Conservation (phyloP, 2,329 filamentous ascomycete genomes). For the Penicillium sp. region DNA sequence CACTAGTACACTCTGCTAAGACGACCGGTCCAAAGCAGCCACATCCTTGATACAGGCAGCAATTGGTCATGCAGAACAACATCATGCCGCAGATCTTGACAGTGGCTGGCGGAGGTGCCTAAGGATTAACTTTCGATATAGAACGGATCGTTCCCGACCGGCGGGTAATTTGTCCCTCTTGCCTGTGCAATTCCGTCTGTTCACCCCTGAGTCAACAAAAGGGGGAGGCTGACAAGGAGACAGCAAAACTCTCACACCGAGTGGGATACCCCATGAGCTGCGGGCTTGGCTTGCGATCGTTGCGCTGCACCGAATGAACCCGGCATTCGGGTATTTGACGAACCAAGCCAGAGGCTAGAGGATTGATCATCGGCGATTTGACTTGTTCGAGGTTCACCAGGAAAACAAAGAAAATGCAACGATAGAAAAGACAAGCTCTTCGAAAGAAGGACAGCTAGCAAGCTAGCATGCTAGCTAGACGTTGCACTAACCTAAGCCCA, state of each 20-base stretch:
- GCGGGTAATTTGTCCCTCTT: neutral
- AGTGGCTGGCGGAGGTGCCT: slow-evolving; percentile 2
- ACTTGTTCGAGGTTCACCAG: neutral
- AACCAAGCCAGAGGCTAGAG: neutral
- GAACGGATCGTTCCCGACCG: neutral
- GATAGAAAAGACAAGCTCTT: neutral
- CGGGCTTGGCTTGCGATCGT: slow-evolving; percentile 19
- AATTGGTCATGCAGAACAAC: slow-evolving; percentile 17
- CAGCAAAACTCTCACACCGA: neutral
- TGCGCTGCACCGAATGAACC: slow-evolving; percentile 6
- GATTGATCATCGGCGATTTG: slow-evolving; percentile 4
- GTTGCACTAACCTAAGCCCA: neutral
- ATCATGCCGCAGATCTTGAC: slow-evolving; percentile 1
- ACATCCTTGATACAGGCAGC: slow-evolving; percentile 2
- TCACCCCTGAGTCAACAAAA: slow-evolving; percentile 5
- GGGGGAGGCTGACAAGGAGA: slow-evolving; percentile 4
- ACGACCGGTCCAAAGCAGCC: slow-evolving; percentile 12
- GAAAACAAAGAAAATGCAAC: neutral
- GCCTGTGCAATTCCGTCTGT: neutral
- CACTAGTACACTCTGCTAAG: neutral
- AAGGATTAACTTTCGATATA: neutral
- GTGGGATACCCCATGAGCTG: slow-evolving; percentile 1
- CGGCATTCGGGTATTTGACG: neutral
- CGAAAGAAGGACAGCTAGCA: neutral
- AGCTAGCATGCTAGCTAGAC: neutral